Base-by-base conservation (phyloP, 1,284 basidiomycete species). In the Phenoliferia sp. region DNA sequence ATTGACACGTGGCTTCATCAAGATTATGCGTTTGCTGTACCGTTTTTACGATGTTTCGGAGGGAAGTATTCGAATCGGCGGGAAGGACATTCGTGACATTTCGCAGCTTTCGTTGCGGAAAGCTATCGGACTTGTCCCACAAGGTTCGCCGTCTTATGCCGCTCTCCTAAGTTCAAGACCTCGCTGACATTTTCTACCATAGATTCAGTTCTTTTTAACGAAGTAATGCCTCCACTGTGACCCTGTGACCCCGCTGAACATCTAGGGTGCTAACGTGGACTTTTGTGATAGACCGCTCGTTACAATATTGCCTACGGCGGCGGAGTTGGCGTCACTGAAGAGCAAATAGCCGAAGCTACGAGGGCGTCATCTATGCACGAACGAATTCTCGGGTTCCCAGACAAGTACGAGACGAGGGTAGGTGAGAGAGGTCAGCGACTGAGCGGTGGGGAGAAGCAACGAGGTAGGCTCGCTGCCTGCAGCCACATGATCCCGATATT, bases 11-110 rank as follows among this genome's bases (percentile, higher is more conserved):
- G n/a, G 6, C 50, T 52, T 16, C 17, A 16, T n/a, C n/a, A n/a
- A 55, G 28, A 58, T 67, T 52, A 65, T 64, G 61, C 26, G 64
- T 16, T 58, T 66, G 58, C 82, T 96, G 19, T 95, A 91, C 78
- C 85, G 92, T 57, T 93, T 96, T 81, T 94, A 95, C 78, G 93
- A 95, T 76, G 83, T 92, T 28, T 83, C 84, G 35, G 84, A 85
- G 64, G 89, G 89, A 36, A 83, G 88, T 70, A 74, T 73, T 75
- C 73, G 39, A 65, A 71, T 65, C 69, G 91, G 95, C 75, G 90
- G 90, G 1, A 84, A 89, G 75, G 90, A 95, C 75, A 89, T 96
- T 66, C 84, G 88, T 39, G 87, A 92, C 71, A 85, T 95, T 17
- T 93, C 91, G 0, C 90, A 94, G 77, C 66, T 73, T 44, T 89